A percentile compares a stretch with the other conserved stretches of the same genome.
Conservation (phyloP, 2,329 filamentous ascomycete species). For the Pseudogymnoascus sp. region DNA sequence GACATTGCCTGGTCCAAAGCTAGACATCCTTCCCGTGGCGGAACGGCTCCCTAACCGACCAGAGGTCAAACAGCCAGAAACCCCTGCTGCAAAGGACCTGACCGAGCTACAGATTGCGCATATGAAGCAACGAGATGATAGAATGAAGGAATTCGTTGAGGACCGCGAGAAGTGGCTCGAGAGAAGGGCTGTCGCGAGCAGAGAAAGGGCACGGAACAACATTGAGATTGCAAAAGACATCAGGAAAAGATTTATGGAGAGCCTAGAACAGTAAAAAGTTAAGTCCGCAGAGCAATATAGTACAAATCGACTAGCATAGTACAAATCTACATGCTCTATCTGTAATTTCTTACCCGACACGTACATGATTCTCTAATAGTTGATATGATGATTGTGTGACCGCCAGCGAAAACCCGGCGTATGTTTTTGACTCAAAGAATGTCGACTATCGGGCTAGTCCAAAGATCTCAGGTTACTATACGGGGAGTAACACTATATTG, state of each 20-base stretch:
- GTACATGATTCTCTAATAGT: not conserved
- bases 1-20: conserved; percentile 27
- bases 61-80: conserved; percentile 11
- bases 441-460: too few relatives aligned
- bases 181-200: conserved; percentile 19
- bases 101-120: conserved; percentile 10
- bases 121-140: conserved; percentile 17
- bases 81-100: conserved; percentile 10
- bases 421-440: too few relatives aligned
- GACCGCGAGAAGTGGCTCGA: conserved; percentile 24
- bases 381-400: not conserved
- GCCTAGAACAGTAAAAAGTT: not conserved
- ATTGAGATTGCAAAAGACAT: conserved; percentile 17
- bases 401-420: too few relatives aligned
- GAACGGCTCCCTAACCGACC: conserved; percentile 19
- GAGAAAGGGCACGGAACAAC: conserved; percentile 17
- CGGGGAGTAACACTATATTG: not conserved
- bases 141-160: conserved; percentile 21
- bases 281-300: not conserved
- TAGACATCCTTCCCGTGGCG: conserved; percentile 25
- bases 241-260: conserved; percentile 5
- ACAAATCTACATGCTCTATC: not conserved
- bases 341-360: not conserved
- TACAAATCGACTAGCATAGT: not conserved
- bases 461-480: too few relatives aligned